These are phyloP conservation scores for Aspergillus terreus DNA, from an alignment of 2,329 filamentous ascomycete genomes.

Conservation along the genomic window DNA sequence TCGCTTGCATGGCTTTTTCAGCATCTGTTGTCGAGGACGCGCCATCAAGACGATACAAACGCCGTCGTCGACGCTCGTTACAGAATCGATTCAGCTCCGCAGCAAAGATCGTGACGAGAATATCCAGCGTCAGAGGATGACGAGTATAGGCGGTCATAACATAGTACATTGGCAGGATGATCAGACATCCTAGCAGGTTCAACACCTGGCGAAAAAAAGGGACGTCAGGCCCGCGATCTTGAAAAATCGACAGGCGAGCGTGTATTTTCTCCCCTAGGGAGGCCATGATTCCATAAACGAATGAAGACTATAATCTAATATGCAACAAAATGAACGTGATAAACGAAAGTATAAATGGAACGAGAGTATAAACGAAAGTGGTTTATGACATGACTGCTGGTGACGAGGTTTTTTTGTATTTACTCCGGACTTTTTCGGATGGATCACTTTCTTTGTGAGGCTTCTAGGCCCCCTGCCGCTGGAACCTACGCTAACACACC, in stretches of 20 bases:
- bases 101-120: slow-evolving; percentile 24
- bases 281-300: not conserved
- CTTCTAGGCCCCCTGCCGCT: not conserved
- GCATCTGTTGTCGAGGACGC: slow-evolving; percentile 12
- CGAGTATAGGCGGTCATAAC: slow-evolving; percentile 19
- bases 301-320: not conserved
- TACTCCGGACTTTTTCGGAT: too few relatives aligned
- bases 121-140: slow-evolving; percentile 24
- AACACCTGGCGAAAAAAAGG: slow-evolving; percentile 19
- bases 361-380: too few relatives aligned
- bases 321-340: not conserved
- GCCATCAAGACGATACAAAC: slow-evolving; percentile 12
- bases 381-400: too few relatives aligned
- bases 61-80: slow-evolving; percentile 21
- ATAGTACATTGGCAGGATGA: slow-evolving; percentile 20
- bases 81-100: slow-evolving; percentile 25
- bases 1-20: slow-evolving; percentile 10
- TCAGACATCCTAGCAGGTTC: slow-evolving; percentile 24
- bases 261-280: not conserved
- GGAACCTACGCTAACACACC: not conserved
- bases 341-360: not conserved
- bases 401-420: too few relatives aligned
- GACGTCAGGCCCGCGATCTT: slow-evolving; percentile 16
- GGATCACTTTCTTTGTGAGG: too few relatives aligned
- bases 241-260: slow-evolving; percentile 1